Conservation (phyloP, 768 basidiomycete genomes). For the Wakefieldia striispora region DNA sequence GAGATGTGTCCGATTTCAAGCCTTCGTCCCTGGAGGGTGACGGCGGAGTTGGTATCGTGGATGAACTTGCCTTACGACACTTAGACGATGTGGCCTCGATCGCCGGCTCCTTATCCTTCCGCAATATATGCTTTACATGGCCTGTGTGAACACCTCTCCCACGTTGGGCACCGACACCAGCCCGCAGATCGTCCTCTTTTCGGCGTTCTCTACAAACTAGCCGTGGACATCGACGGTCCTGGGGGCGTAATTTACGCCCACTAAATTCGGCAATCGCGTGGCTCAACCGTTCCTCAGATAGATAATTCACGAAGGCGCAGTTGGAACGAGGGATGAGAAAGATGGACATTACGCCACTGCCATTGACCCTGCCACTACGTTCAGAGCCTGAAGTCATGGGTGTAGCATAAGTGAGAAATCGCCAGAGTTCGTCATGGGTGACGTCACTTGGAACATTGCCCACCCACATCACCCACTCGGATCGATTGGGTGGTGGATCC, state of each 20-base stretch:
- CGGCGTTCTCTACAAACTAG: constrained; percentile 82
- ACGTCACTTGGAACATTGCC: constrained; percentile 89
- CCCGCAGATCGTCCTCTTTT: constrained; percentile 80
- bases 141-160: constrained; percentile 79
- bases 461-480: constrained; percentile 96
- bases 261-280: constrained; percentile 73
- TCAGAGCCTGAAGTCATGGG: constrained; percentile 10
- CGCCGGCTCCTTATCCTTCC: constrained; percentile 31
- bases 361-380: not conserved
- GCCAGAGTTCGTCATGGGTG: constrained; percentile 80
- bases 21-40: constrained; percentile 37
- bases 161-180: constrained; percentile 90
- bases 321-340: constrained; percentile 94
- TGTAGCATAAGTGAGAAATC: constrained; percentile 61
- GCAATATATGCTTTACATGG: constrained; percentile 71
- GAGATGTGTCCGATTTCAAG: not conserved
- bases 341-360: constrained; percentile 72
- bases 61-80: not conserved
- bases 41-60: too few relatives aligned
- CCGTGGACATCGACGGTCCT: constrained; percentile 69
- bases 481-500: constrained; percentile 68
- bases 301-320: constrained; percentile 93
- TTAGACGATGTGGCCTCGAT: not conserved
- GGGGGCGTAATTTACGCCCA: constrained; percentile 63
- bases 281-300: constrained; percentile 56